These are phyloP conservation scores for Zymoseptoria brevis DNA, from an alignment of 2,329 filamentous ascomycete species.

Conservation along the genomic window DNA sequence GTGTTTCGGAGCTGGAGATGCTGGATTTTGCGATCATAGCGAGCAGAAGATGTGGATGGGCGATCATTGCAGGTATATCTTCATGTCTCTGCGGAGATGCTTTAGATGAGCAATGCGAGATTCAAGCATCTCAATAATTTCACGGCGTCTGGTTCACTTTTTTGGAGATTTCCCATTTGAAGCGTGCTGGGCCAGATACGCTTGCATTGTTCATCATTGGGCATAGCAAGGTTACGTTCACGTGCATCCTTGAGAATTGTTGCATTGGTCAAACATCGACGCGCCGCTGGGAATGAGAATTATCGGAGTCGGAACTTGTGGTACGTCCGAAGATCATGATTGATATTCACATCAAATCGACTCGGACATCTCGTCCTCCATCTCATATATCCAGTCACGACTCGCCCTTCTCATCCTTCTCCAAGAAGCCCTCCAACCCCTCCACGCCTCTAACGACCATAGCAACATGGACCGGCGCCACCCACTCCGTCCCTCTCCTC, in stretches of 20 bases:
- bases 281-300: too few relatives aligned
- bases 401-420: not conserved
- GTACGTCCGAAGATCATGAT: not conserved
- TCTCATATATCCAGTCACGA: not conserved
- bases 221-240: not conserved
- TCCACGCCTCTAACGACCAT: slow-evolving; percentile 61
- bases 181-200: too few relatives aligned
- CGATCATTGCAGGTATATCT: not conserved
- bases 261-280: too few relatives aligned
- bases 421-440: slow-evolving; percentile 41
- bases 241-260: too few relatives aligned
- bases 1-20: not conserved
- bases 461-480: slow-evolving; percentile 71
- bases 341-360: not conserved
- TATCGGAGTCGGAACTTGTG: not conserved
- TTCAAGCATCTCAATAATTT: not conserved
- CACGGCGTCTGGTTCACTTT: too few relatives aligned
- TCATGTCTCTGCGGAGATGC: not conserved
- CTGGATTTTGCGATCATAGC: not conserved
- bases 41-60: too few relatives aligned
- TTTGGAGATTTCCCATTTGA: too few relatives aligned
- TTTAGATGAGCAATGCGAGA: not conserved
- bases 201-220: too few relatives aligned
- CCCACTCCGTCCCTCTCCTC: slow-evolving; percentile 42
- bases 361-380: not conserved